Conservation (phyloP, 2,329 filamentous ascomycete genomes). For the Fusarium sp. region DNA sequence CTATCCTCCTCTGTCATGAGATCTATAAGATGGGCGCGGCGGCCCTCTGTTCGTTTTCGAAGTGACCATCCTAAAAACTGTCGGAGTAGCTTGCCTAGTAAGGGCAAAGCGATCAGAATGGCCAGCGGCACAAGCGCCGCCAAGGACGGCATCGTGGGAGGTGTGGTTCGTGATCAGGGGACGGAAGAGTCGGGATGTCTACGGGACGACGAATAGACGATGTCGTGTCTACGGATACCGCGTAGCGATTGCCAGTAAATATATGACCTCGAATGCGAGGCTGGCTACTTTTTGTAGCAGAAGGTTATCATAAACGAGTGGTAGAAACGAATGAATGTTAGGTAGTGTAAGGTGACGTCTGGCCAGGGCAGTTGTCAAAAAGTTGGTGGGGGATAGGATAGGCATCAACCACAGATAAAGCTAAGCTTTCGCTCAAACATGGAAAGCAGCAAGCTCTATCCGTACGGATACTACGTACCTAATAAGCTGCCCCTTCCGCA, state of each 20-base stretch:
- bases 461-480: too few relatives aligned
- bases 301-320: slow-evolving; percentile 15
- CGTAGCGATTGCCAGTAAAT: slow-evolving; percentile 4
- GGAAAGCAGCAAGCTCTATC: slow-evolving; percentile 1
- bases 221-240: background rate
- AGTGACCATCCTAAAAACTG: slow-evolving; percentile 70
- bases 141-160: slow-evolving; percentile 20
- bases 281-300: slow-evolving; percentile 14
- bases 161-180: slow-evolving; percentile 5
- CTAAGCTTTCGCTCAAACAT: slow-evolving; percentile 23
- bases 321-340: slow-evolving; percentile 22
- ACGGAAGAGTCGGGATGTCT: slow-evolving; percentile 6
- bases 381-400: slow-evolving; percentile 31
- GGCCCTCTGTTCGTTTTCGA: slow-evolving; percentile 72
- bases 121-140: slow-evolving; percentile 32
- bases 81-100: slow-evolving; percentile 54
- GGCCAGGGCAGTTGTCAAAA: slow-evolving; percentile 19
- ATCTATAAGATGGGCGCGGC: slow-evolving; percentile 69
- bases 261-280: slow-evolving; percentile 28
- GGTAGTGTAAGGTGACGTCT: slow-evolving; percentile 41
- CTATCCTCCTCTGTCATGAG: slow-evolving; percentile 63
- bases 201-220: background rate
- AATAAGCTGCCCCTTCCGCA: background rate
- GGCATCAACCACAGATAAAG: slow-evolving; percentile 3
- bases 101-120: slow-evolving; percentile 47